phyloP scores from a whole-genome alignment of 2,329 filamentous ascomycete species.

The Zalaria sp. region DNA sequence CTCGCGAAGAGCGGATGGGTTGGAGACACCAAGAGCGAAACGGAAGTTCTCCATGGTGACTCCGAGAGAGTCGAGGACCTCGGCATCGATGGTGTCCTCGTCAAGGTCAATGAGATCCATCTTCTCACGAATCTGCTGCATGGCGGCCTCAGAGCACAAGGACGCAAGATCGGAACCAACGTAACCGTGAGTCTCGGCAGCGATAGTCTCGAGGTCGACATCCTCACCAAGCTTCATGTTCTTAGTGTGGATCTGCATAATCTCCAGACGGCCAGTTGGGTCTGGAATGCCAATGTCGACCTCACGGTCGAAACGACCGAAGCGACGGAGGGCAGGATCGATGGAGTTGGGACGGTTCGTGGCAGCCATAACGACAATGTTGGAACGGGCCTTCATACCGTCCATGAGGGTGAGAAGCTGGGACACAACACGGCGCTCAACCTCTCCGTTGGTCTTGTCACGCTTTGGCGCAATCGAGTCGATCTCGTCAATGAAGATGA shows the following conservation, averaged over 20 bases:
- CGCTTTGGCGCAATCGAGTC: constrained; percentile 98
- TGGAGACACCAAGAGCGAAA: constrained; percentile 93
- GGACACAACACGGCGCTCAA: constrained; percentile 95
- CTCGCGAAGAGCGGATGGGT: constrained; percentile 95
- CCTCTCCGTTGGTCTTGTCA: constrained; percentile 99
- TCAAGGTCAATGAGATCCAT: constrained; percentile 99
- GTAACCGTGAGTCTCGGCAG: constrained; percentile 95
- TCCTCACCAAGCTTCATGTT: constrained; percentile 99
- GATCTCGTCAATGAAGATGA: constrained; percentile 99
- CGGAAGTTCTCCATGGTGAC: constrained; percentile 99
- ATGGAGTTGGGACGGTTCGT: constrained; percentile 99
- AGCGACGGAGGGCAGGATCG: constrained; percentile 91
- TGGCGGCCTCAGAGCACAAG: constrained; percentile 95
- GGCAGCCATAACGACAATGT: constrained; percentile 97
- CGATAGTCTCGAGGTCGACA: constrained; percentile 92
- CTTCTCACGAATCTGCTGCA: constrained; percentile 99
- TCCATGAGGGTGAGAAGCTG: constrained; percentile 97
- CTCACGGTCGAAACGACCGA: constrained; percentile 97
- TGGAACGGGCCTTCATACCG: constrained; percentile 98
- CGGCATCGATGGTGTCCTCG: constrained; percentile 96
- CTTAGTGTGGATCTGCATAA: constrained; percentile 99
- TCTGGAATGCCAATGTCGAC: constrained; percentile 97
- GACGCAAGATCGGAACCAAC: constrained; percentile 97
- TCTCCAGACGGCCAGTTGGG: constrained; percentile 95
- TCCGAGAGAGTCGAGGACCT: constrained; percentile 93